Evolutionary conservation across 208 protist genomes (phyloP).

Genomic region (Balamuthia mandrillaris): DNA sequence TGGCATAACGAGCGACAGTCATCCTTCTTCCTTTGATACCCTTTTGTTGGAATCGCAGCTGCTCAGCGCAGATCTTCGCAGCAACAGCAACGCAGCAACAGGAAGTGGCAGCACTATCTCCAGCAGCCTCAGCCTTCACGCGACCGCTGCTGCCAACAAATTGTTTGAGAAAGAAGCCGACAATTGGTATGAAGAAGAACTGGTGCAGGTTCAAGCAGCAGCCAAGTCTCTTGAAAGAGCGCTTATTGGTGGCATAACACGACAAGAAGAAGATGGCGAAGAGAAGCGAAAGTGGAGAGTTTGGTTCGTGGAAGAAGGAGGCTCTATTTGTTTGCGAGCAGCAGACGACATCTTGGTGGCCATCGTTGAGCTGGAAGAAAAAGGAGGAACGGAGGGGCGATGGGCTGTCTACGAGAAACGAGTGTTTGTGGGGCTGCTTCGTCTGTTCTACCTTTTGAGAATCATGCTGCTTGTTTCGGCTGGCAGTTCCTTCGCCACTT

Average conservation of each 20-base stretch:
- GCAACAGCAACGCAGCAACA: background rate
- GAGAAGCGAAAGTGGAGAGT: background rate
- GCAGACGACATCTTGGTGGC: background rate
- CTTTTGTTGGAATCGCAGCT: background rate
- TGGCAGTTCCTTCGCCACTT: too few relatives aligned
- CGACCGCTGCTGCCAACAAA: background rate
- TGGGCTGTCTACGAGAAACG: too few relatives aligned
- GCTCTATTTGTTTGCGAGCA: background rate
- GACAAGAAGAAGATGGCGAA: background rate
- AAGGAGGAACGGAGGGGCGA: too few relatives aligned
- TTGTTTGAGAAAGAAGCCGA: conserved; percentile 27
- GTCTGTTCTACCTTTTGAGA: too few relatives aligned
- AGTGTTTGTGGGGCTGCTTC: too few relatives aligned
- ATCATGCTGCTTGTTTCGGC: too few relatives aligned
- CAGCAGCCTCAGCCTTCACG: background rate
- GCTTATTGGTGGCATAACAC: background rate
- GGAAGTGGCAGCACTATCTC: background rate
- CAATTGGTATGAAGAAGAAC: conserved; percentile 31
- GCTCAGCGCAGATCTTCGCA: background rate
- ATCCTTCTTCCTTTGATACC: background rate
- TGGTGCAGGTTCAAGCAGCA: background rate
- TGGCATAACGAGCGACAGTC: background rate
- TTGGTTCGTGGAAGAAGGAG: too few relatives aligned
- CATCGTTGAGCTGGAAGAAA: background rate
- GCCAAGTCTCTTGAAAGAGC: background rate